phyloP scores from a whole-genome alignment of 1,284 basidiomycete species.

The Wolfiporia cocos region DNA sequence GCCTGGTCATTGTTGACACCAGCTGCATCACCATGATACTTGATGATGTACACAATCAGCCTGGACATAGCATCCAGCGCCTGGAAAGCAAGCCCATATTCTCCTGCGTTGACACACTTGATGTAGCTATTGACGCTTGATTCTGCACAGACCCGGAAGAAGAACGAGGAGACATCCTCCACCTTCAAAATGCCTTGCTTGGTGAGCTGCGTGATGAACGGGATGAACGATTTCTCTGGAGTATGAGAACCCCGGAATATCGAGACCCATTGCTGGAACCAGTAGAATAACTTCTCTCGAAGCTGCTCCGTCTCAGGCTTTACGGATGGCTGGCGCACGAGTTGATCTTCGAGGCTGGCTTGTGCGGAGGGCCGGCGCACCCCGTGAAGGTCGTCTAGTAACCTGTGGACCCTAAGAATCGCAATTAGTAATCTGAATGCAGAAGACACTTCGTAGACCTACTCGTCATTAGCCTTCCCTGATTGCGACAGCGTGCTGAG shows the following conservation, averaged over 20 bases:
- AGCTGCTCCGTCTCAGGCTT: slow-evolving; percentile 69
- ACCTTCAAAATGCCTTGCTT: slow-evolving; percentile 96
- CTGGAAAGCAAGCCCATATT: slow-evolving; percentile 79
- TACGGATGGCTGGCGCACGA: slow-evolving; percentile 40
- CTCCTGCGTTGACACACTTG: slow-evolving; percentile 77
- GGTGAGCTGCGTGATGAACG: slow-evolving; percentile 95
- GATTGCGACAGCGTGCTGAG: slow-evolving; percentile 67
- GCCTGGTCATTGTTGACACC: slow-evolving; percentile 88
- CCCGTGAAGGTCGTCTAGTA: slow-evolving; percentile 72
- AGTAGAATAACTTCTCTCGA: slow-evolving; percentile 63
- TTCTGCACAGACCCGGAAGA: slow-evolving; percentile 97
- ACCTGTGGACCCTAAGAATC: slow-evolving; percentile 40
- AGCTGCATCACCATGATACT: slow-evolving; percentile 93
- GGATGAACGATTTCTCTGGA: slow-evolving; percentile 93
- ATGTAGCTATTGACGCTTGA: slow-evolving; percentile 90
- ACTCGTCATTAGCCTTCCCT: slow-evolving; percentile 81
- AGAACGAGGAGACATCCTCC: slow-evolving; percentile 95
- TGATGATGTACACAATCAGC: slow-evolving; percentile 97
- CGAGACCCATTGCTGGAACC: slow-evolving; percentile 92
- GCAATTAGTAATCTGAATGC: slow-evolving; percentile 8
- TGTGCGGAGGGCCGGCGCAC: slow-evolving; percentile 39
- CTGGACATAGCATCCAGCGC: slow-evolving; percentile 95
- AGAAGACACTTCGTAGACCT: slow-evolving; percentile 26
- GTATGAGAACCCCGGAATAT: slow-evolving; percentile 90
- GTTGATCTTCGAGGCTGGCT: slow-evolving; percentile 28